Conservation (phyloP, 768 basidiomycete species). For the Mycena capillaripes region DNA sequence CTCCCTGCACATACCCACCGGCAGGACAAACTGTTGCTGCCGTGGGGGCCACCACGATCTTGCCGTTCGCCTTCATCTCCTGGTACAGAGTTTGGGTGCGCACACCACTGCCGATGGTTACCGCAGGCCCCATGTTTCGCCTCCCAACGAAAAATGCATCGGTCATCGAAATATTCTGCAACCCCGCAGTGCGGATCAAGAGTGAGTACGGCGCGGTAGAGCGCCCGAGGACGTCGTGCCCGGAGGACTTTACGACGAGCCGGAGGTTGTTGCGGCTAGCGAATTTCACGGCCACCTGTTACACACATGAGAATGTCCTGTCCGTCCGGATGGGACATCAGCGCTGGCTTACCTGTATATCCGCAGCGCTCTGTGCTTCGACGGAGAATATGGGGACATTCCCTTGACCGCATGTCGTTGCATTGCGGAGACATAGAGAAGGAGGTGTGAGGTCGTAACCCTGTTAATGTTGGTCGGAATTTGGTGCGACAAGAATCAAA, state of each 20-base stretch:
- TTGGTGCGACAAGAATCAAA: neutral
- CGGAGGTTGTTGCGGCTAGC: conserved; percentile 45
- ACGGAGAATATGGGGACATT: conserved; percentile 57
- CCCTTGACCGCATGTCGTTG: conserved; percentile 56
- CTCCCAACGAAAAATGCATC: neutral
- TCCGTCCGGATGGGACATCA: neutral
- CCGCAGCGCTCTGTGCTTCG: conserved; percentile 52
- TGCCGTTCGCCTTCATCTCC: neutral
- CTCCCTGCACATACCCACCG: conserved; percentile 49
- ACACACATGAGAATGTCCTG: neutral
- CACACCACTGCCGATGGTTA: neutral
- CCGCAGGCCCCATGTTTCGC: neutral
- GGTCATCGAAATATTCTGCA: conserved; percentile 50
- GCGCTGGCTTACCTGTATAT: conserved; percentile 46
- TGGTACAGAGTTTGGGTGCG: neutral
- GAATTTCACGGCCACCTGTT: conserved; percentile 50
- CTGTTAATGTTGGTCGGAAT: neutral
- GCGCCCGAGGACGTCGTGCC: conserved; percentile 61
- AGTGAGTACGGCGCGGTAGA: conserved; percentile 57
- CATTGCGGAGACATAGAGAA: conserved; percentile 27
- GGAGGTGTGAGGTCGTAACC: conserved; percentile 26
- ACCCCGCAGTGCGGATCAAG: conserved; percentile 56
- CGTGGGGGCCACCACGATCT: conserved; percentile 30
- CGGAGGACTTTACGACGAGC: conserved; percentile 44
- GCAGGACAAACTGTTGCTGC: conserved; percentile 42